A percentile compares a stretch with the other conserved stretches of the same genome.
Conservation (phyloP, 2,329 filamentous ascomycete species). For the Aspergillus brasiliensis region DNA sequence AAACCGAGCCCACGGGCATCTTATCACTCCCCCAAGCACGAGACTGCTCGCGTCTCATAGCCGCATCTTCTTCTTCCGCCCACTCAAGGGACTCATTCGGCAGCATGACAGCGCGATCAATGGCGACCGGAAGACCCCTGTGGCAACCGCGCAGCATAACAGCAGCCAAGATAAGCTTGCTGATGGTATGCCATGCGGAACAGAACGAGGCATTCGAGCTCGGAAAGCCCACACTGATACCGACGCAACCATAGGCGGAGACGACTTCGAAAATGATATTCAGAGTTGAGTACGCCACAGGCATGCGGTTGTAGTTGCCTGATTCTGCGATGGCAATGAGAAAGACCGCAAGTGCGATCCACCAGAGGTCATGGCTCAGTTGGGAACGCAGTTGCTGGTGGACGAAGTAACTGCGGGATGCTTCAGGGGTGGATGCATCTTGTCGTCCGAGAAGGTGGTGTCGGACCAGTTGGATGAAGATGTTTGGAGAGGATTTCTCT, state of each 20-base stretch:
- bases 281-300: conserved; percentile 59
- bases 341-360: conserved; percentile 62
- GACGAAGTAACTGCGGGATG: conserved; percentile 52
- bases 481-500: conserved; percentile 23
- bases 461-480: conserved; percentile 30
- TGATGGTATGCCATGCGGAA: conserved; percentile 57
- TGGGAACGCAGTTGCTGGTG: conserved; percentile 64
- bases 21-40: conserved; percentile 25
- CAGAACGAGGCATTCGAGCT: conserved; percentile 57
- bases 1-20: conserved; percentile 31
- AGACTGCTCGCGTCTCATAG: conserved; percentile 31
- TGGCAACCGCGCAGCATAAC: conserved; percentile 62
- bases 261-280: conserved; percentile 56
- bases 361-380: conserved; percentile 69
- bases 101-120: conserved; percentile 55
- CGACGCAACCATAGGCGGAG: conserved; percentile 63
- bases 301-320: conserved; percentile 54
- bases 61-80: conserved; percentile 48
- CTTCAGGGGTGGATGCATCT: conserved; percentile 23
- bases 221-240: conserved; percentile 60
- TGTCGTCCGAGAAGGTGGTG: conserved; percentile 29
- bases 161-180: conserved; percentile 60
- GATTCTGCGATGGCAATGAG: conserved; percentile 64
- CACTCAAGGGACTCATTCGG: conserved; percentile 43
- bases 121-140: conserved; percentile 58